Conservation (phyloP, 1,284 basidiomycete genomes). For the Rhodotorula sp. region DNA sequence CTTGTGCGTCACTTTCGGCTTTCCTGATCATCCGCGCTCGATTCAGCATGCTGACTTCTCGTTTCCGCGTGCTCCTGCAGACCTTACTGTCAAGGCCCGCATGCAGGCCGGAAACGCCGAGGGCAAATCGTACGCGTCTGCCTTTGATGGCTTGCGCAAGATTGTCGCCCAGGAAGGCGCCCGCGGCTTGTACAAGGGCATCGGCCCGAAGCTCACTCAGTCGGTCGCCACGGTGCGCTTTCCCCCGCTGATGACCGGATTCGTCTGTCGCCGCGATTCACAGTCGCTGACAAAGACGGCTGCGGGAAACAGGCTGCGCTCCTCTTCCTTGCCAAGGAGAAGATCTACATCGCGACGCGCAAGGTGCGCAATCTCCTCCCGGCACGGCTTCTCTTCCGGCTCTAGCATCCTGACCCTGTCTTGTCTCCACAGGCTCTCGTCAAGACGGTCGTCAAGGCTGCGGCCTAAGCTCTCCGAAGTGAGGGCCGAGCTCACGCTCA, state of each 20-base stretch:
- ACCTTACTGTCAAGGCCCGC: constrained; percentile 76
- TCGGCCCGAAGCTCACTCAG: constrained; percentile 81
- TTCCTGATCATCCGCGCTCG: background rate
- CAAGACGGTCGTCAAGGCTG: constrained; percentile 8
- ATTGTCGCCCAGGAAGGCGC: constrained; percentile 64
- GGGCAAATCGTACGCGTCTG: constrained; percentile 67
- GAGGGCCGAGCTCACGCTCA: no score
- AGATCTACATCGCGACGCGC: constrained; percentile 35
- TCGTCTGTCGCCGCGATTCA: no score
- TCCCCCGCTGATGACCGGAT: background rate
- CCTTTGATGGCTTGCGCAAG: constrained; percentile 63
- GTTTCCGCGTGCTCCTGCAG: background rate
- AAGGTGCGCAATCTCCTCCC: constrained; percentile 12
- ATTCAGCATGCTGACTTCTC: background rate
- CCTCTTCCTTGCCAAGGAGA: constrained; percentile 45
- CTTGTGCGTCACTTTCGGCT: constrained; percentile 28
- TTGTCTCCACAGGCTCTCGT: background rate
- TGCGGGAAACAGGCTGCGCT: constrained; percentile 35
- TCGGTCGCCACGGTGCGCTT: constrained; percentile 60
- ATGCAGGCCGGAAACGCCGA: constrained; percentile 70
- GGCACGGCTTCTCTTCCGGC: no score
- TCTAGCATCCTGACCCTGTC: background rate
- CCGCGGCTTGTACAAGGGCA: constrained; percentile 78
- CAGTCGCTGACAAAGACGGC: fast-evolving
- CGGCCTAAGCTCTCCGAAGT: background rate